Evolutionary conservation across 2,329 filamentous ascomycete species (phyloP).

Genomic region (Aquanectria penicillioides): DNA sequence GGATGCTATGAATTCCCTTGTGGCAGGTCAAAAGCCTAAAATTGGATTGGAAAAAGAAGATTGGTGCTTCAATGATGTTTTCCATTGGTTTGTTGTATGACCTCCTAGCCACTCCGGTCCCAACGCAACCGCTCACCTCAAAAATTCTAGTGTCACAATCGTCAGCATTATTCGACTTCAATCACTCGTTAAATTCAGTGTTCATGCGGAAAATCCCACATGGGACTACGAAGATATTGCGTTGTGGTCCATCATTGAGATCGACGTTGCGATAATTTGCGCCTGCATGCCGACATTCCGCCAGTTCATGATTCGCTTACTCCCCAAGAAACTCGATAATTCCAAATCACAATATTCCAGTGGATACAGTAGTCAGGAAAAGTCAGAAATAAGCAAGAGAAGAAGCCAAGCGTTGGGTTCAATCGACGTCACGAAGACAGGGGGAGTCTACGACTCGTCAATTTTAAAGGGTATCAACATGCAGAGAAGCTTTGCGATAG

Average conservation of each 20-base stretch:
- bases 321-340: too few relatives aligned
- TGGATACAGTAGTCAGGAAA: too few relatives aligned
- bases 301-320: not conserved
- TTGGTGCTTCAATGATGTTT: not conserved
- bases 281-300: slow-evolving; percentile 2
- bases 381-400: too few relatives aligned
- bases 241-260: slow-evolving; percentile 2
- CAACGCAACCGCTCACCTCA: not conserved
- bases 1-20: not conserved
- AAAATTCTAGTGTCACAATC: not conserved
- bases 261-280: slow-evolving; percentile 5
- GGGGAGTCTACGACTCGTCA: too few relatives aligned
- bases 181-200: not conserved
- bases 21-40: not conserved
- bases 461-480: too few relatives aligned
- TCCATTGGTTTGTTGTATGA: slow-evolving; percentile 1
- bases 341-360: too few relatives aligned
- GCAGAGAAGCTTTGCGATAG: too few relatives aligned
- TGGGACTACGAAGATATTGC: slow-evolving; percentile 2
- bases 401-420: too few relatives aligned
- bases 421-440: too few relatives aligned
- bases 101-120: not conserved
- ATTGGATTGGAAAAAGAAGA: not conserved
- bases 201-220: not conserved
- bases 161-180: slow-evolving; percentile 3